Percentiles rank a stretch among this genome's conserved stretches.
Evolutionary conservation across 1,139 yeast genomes (phyloP).

Genomic region (Blastobotrys illinoisensis): DNA sequence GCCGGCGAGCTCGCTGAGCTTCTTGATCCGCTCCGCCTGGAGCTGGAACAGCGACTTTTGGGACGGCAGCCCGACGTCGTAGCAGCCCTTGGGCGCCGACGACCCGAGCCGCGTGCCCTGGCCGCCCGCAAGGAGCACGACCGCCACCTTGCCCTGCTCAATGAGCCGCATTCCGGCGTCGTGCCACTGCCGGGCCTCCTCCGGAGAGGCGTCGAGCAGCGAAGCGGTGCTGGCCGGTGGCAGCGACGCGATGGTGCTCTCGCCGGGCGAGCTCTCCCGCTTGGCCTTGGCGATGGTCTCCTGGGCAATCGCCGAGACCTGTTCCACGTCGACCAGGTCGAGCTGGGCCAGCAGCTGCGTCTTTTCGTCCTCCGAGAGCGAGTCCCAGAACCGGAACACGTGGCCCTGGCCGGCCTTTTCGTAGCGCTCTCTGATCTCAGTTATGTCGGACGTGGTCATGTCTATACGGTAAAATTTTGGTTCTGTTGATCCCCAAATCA

Average conservation of each 20-base stretch:
- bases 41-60: slow-evolving; percentile 79
- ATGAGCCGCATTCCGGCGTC: slow-evolving; percentile 64
- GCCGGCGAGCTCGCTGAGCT: slow-evolving; percentile 55
- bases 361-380: slow-evolving; percentile 28
- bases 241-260: slow-evolving; percentile 29
- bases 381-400: slow-evolving; percentile 36
- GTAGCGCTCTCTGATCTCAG: slow-evolving; percentile 25
- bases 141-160: slow-evolving; percentile 70
- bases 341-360: slow-evolving; percentile 31
- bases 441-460: slow-evolving; percentile 23
- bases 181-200: slow-evolving; percentile 41
- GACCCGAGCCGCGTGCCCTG: slow-evolving; percentile 96
- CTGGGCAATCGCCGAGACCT: slow-evolving; percentile 25
- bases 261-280: slow-evolving; percentile 26
- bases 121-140: slow-evolving; percentile 93
- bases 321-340: slow-evolving; percentile 32
- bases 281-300: slow-evolving; percentile 10
- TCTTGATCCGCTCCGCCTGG: slow-evolving; percentile 80
- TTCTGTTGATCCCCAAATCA: not conserved
- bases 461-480: no score
- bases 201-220: slow-evolving; percentile 24
- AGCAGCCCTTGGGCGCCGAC: slow-evolving; percentile 88
- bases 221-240: slow-evolving; percentile 35
- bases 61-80: slow-evolving; percentile 79
- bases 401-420: slow-evolving; percentile 39